Percentiles rank a stretch among this genome's conserved stretches.
Evolutionary conservation across 768 basidiomycete genomes (phyloP).

Genomic region (Mycena vulgaris): DNA sequence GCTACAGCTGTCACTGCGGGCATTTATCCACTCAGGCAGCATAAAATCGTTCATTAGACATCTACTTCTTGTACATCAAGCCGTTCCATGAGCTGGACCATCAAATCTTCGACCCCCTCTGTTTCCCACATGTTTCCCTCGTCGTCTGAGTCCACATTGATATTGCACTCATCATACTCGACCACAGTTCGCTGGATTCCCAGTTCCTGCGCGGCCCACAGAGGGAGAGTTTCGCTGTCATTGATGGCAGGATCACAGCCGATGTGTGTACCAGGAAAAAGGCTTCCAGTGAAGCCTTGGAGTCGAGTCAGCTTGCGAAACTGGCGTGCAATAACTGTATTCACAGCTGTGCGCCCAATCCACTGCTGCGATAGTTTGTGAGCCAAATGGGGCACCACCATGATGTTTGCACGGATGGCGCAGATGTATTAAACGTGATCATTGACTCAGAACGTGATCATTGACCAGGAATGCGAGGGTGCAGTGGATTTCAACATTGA

Average conservation of each 20-base stretch:
- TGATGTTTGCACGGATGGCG: background rate
- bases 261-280: background rate
- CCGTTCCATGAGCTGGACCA: background rate
- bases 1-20: too few species aligned
- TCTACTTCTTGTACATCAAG: too few species aligned
- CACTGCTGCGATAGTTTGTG: background rate
- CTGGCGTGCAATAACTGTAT: background rate
- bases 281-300: background rate
- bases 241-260: background rate
- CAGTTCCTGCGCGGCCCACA: background rate
- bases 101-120: background rate
- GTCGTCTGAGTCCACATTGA: background rate
- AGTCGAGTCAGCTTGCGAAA: background rate
- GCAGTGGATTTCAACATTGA: constrained; percentile 51
- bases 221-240: background rate
- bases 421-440: background rate
- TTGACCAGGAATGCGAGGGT: constrained; percentile 46
- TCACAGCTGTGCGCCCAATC: background rate
- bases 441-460: constrained; percentile 42
- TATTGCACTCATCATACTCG: background rate
- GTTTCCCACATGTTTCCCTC: background rate
- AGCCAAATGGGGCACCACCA: background rate
- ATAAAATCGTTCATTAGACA: too few species aligned
- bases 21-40: too few species aligned
- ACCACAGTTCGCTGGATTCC: background rate